These are phyloP conservation scores for Aspergillus homomorphus DNA, from an alignment of 495 filamentous ascomycete genomes.

Conservation along the genomic window DNA sequence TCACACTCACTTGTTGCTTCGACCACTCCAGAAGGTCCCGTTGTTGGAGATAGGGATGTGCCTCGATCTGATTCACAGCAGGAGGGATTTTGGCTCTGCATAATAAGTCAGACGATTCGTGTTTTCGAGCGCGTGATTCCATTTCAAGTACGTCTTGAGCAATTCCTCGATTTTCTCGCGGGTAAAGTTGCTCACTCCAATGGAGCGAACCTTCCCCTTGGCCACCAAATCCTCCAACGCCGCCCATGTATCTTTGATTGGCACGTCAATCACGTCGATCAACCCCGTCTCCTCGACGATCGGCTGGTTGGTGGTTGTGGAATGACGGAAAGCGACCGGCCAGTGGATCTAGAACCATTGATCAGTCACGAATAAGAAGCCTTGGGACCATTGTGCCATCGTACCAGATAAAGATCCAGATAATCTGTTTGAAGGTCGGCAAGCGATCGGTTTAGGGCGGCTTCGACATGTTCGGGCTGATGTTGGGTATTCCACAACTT, in stretches of 20 bases:
- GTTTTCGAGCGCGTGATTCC: not conserved
- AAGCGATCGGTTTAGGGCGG: slow-evolving; percentile 60
- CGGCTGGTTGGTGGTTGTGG: slow-evolving; percentile 38
- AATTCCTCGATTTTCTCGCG: slow-evolving; percentile 58
- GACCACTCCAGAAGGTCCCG: slow-evolving; percentile 44
- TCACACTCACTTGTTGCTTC: slow-evolving; percentile 4
- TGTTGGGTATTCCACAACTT: slow-evolving; percentile 48
- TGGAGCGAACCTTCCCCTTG: slow-evolving; percentile 63
- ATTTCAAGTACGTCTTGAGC: slow-evolving; percentile 41
- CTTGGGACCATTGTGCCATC: not conserved
- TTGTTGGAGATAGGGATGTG: slow-evolving; percentile 75
- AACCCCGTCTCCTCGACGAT: slow-evolving; percentile 34
- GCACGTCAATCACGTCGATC: slow-evolving; percentile 27
- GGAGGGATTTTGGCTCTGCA: slow-evolving; percentile 51
- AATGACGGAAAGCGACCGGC: slow-evolving; percentile 53
- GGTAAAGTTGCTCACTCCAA: slow-evolving; percentile 75
- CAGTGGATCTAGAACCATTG: slow-evolving; percentile 15
- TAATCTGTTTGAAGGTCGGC: slow-evolving; percentile 69
- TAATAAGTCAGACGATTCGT: not conserved
- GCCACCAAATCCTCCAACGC: slow-evolving; percentile 56
- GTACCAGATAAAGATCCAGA: slow-evolving; percentile 64
- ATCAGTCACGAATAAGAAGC: not conserved
- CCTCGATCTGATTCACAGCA: slow-evolving; percentile 77
- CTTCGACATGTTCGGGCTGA: slow-evolving; percentile 50
- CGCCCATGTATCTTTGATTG: not conserved